Conservation (phyloP, 345 rosid species). For the Eucalyptus albens region DNA sequence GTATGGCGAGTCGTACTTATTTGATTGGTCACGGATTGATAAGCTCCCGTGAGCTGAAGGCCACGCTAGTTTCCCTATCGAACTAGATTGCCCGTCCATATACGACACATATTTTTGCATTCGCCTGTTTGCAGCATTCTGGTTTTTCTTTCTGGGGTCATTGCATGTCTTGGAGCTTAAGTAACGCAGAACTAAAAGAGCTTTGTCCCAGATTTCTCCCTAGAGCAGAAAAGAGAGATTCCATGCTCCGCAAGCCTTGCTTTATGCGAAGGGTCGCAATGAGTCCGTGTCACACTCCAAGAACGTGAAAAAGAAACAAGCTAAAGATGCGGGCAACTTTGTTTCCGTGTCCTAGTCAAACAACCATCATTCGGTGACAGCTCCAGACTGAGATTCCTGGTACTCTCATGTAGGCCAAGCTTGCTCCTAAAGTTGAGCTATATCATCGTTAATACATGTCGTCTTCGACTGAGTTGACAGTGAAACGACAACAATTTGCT, state of each 20-base stretch:
- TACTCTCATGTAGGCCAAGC: neutral
- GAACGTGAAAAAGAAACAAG: neutral
- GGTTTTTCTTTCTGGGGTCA: neutral
- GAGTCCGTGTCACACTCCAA: neutral
- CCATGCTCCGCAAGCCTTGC: neutral
- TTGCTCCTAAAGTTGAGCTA: neutral
- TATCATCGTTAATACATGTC: neutral
- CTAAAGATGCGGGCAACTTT: neutral
- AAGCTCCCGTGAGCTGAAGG: neutral
- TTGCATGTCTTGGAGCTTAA: neutral
- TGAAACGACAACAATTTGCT: neutral
- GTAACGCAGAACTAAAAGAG: neutral
- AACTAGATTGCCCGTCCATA: neutral
- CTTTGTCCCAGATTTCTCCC: neutral
- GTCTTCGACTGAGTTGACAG: neutral
- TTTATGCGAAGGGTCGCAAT: neutral
- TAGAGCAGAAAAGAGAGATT: neutral
- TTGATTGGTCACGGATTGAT: neutral
- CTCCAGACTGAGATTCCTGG: neutral
- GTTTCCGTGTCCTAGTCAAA: neutral
- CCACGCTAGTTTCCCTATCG: neutral
- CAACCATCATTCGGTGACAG: neutral
- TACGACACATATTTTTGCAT: neutral
- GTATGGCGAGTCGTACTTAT: neutral
- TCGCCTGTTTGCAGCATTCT: neutral